Conservation (phyloP, 2,329 filamentous ascomycete genomes). For the Trichoderma sp. region DNA sequence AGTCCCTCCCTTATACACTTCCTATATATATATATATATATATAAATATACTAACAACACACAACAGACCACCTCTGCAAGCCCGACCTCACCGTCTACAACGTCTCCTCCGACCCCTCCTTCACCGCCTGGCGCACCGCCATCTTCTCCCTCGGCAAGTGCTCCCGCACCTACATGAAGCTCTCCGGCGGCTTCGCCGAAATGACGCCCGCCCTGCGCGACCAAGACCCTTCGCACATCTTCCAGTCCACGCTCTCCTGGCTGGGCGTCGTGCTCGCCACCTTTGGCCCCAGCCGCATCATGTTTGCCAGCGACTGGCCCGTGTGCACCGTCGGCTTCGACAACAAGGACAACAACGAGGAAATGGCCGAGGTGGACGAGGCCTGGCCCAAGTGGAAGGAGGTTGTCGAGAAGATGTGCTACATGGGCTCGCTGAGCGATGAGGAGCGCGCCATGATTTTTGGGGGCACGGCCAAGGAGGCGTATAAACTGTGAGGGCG, state of each 20-base stretch:
- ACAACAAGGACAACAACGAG: neutral
- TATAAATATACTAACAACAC: slow-evolving; percentile 10
- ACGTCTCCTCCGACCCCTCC: slow-evolving; percentile 53
- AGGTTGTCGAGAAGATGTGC: slow-evolving; percentile 68
- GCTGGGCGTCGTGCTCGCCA: slow-evolving; percentile 69
- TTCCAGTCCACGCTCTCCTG: slow-evolving; percentile 68
- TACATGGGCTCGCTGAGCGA: slow-evolving; percentile 61
- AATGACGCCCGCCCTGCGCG: slow-evolving; percentile 60
- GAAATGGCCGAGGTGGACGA: slow-evolving; percentile 36
- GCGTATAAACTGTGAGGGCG: slow-evolving; percentile 62
- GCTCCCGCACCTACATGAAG: slow-evolving; percentile 78
- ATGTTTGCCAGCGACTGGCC: slow-evolving; percentile 97
- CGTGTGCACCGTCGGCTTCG: slow-evolving; percentile 67
- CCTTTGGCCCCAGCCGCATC: slow-evolving; percentile 70
- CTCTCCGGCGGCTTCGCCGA: slow-evolving; percentile 85
- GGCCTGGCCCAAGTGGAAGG: slow-evolving; percentile 76
- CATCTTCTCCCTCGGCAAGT: slow-evolving; percentile 67
- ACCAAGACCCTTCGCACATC: slow-evolving; percentile 55
- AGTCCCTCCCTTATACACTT: slow-evolving; percentile 34
- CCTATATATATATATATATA: too few species aligned
- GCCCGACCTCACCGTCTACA: slow-evolving; percentile 70
- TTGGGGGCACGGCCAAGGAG: slow-evolving; percentile 69
- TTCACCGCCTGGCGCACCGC: slow-evolving; percentile 70
- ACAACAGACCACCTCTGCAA: slow-evolving; percentile 85
- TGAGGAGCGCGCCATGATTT: slow-evolving; percentile 67